phyloP scores from a whole-genome alignment of 345 rosid species.

The Turritis glabra region DNA sequence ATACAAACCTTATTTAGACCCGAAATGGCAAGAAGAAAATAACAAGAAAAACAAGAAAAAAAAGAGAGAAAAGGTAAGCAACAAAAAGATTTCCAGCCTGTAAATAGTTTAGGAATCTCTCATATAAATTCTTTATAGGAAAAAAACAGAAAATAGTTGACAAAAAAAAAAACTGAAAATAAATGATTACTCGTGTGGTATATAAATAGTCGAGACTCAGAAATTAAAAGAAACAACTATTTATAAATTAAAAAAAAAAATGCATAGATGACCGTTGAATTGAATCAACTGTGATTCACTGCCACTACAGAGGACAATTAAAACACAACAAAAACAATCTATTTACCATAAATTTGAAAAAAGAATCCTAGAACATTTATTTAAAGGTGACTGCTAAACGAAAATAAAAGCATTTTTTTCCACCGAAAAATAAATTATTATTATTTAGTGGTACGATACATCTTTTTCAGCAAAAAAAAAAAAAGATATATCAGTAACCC shows the following conservation, averaged over 20 bases:
- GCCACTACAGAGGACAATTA: constrained; percentile 15
- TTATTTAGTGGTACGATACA: constrained; percentile 33
- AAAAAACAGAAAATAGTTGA: neutral
- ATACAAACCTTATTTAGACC: constrained; percentile 15
- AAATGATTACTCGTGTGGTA: constrained; percentile 25
- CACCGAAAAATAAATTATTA: constrained; percentile 19
- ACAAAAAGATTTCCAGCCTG: constrained; percentile 19
- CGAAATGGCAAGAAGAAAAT: constrained; percentile 26
- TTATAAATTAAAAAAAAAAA: neutral
- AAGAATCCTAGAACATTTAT: constrained; percentile 21
- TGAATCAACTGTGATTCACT: constrained; percentile 29
- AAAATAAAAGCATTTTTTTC: constrained; percentile 12
- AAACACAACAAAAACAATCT: neutral
- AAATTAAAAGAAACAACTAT: neutral
- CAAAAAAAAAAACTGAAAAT: neutral
- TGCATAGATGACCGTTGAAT: constrained; percentile 41
- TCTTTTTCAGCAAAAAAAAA: constrained; percentile 31
- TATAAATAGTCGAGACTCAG: neutral
- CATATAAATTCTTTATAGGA: neutral
- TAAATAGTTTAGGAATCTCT: constrained; percentile 23
- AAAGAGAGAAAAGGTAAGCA: neutral
- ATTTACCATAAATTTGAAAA: constrained; percentile 16
- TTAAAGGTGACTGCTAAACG: neutral
- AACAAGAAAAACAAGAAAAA: neutral
- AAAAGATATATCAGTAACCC: neutral